phyloP scores from a whole-genome alignment of 345 rosid species.

The Hibiscus syriacus region DNA sequence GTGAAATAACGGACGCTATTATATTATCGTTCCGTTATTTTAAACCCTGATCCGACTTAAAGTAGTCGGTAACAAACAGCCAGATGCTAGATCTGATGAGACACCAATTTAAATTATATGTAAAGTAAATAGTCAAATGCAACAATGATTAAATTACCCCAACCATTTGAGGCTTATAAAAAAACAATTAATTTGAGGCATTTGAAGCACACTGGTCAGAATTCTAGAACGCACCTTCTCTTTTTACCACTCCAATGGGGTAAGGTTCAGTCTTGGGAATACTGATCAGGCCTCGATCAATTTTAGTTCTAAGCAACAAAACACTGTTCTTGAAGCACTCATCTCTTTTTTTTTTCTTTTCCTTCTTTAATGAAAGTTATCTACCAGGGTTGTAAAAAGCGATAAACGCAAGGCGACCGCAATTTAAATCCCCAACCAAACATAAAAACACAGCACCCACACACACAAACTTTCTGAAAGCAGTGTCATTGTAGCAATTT shows the following conservation, averaged over 20 bases:
- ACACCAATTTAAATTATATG: too few species aligned
- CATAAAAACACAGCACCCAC: too few species aligned
- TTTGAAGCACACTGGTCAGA: background rate
- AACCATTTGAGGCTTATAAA: background rate
- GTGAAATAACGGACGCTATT: too few species aligned
- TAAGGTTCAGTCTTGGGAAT: slow-evolving; percentile 44
- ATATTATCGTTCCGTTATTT: too few species aligned
- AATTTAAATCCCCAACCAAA: too few species aligned
- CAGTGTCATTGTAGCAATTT: too few species aligned
- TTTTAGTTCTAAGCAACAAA: background rate
- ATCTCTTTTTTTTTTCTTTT: background rate
- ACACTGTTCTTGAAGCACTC: background rate
- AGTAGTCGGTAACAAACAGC: slow-evolving; percentile 51
- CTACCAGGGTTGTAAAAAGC: too few species aligned
- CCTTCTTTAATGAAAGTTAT: background rate
- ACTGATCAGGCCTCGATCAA: slow-evolving; percentile 52
- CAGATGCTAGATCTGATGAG: too few species aligned
- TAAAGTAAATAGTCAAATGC: too few species aligned
- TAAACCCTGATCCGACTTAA: too few species aligned
- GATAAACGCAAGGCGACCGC: too few species aligned
- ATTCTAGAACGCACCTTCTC: slow-evolving; percentile 37
- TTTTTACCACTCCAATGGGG: slow-evolving; percentile 51
- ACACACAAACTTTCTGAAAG: too few species aligned
- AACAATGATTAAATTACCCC: background rate
- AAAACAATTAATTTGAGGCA: background rate